These are phyloP conservation scores for Verticillium longisporum DNA, from an alignment of 2,329 filamentous ascomycete genomes.

Conservation along the genomic window DNA sequence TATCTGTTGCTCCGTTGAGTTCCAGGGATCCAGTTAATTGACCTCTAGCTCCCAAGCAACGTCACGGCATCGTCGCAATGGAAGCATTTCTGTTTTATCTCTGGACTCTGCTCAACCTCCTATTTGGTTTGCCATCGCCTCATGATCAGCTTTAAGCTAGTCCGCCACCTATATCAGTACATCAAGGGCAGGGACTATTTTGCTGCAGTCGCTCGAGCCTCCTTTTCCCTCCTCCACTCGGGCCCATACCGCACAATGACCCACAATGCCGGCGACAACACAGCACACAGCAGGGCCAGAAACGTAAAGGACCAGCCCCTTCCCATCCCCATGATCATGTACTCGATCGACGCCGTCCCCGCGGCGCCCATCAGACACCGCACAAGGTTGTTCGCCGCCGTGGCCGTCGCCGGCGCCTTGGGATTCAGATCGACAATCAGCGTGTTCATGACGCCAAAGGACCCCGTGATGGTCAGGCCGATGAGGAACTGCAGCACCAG, in stretches of 20 bases:
- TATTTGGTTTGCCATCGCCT: too few relatives aligned
- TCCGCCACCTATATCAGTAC: too few relatives aligned
- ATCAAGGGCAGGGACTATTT: too few relatives aligned
- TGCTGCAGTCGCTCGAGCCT: conserved; percentile 9
- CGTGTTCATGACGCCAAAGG: conserved; percentile 57
- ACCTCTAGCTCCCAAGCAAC: too few relatives aligned
- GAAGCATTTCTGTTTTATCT: too few relatives aligned
- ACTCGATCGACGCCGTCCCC: conserved; percentile 51
- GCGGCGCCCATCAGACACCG: conserved; percentile 55
- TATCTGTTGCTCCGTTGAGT: too few relatives aligned
- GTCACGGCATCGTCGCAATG: too few relatives aligned
- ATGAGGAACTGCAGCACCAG: conserved; percentile 51
- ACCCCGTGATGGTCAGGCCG: conserved; percentile 51
- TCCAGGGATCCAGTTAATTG: too few relatives aligned
- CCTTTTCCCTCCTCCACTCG: conserved; percentile 43
- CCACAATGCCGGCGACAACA: conserved; percentile 40
- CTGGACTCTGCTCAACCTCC: too few relatives aligned
- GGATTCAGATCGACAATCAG: conserved; percentile 59
- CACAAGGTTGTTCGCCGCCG: conserved; percentile 57
- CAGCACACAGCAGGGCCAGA: conserved; percentile 42
- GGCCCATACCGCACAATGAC: conserved; percentile 42
- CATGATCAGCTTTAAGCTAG: too few relatives aligned
- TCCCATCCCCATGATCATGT: conserved; percentile 51
- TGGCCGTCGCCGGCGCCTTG: conserved; percentile 52
- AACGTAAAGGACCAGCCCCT: conserved; percentile 58